These are phyloP conservation scores for Salvia splendens DNA, from an alignment of 257 asterid genomes.

Conservation along the genomic window DNA sequence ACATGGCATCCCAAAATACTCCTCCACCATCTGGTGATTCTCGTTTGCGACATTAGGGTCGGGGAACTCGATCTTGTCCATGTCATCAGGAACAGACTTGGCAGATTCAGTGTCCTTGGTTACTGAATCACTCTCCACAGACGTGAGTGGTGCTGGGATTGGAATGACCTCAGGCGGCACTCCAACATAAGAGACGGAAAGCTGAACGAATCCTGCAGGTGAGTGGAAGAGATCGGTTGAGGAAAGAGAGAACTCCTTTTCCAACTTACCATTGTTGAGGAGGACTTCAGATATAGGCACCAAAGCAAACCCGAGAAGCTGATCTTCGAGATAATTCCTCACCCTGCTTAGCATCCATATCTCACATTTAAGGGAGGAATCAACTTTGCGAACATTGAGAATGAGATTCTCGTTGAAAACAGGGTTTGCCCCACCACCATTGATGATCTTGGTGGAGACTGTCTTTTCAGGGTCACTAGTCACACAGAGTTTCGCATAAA, in stretches of 20 bases:
- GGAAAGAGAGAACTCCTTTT: constrained; percentile 84
- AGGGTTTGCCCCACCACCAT: constrained; percentile 93
- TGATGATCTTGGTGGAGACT: constrained; percentile 73
- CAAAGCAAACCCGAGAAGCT: constrained; percentile 86
- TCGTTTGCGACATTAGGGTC: constrained; percentile 81
- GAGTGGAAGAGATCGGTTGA: constrained; percentile 97
- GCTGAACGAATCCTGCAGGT: constrained; percentile 90
- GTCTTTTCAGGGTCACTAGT: constrained; percentile 82
- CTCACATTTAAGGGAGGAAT: constrained; percentile 88
- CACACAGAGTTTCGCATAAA: constrained; percentile 81
- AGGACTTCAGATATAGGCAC: constrained; percentile 83
- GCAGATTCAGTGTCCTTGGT: constrained; percentile 41
- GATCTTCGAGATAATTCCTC: constrained; percentile 87
- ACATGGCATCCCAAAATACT: constrained; percentile 69
- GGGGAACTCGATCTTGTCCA: constrained; percentile 88
- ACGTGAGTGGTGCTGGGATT: constrained; percentile 46
- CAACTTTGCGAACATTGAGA: constrained; percentile 56
- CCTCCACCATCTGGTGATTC: constrained; percentile 82
- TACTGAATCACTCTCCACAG: constrained; percentile 40
- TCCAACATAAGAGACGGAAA: constrained; percentile 71
- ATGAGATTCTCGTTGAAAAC: constrained; percentile 70
- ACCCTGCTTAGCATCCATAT: constrained; percentile 98
- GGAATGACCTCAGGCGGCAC: constrained; percentile 71
- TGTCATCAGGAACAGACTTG: constrained; percentile 43
- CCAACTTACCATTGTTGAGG: constrained; percentile 64